Evolutionary conservation across 176 grass and related monocot genomes (phyloP).

Genomic region (barley (Hordeum vulgare)): DNA sequence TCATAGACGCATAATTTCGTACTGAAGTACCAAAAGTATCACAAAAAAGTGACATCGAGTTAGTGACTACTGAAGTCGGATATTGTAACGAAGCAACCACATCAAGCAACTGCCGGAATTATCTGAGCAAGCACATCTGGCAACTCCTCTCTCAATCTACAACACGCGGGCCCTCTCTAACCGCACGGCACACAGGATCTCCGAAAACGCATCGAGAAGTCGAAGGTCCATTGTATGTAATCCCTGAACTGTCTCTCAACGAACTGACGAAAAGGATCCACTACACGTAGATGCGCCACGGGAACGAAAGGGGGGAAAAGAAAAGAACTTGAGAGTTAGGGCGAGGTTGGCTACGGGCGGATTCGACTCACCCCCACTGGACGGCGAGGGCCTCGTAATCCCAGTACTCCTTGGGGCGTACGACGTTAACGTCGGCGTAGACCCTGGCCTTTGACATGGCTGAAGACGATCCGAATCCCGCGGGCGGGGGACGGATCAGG

Average conservation of each 20-base stretch:
- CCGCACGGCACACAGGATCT: background rate
- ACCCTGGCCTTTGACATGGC: constrained; percentile 67
- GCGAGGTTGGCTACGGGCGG: background rate
- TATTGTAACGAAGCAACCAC: background rate
- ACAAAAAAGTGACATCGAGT: background rate
- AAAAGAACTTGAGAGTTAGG: background rate
- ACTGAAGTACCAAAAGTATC: background rate
- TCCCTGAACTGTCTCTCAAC: background rate
- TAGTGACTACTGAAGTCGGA: background rate
- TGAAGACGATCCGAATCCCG: constrained; percentile 25
- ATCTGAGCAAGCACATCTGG: background rate
- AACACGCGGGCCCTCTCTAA: background rate
- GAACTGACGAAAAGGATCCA: background rate
- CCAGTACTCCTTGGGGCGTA: constrained; percentile 91
- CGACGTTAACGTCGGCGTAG: constrained; percentile 76
- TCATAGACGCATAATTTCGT: background rate
- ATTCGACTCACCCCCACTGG: constrained; percentile 55
- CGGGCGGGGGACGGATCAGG: background rate
- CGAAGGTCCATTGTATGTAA: background rate
- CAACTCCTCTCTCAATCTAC: background rate
- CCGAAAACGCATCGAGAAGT: background rate
- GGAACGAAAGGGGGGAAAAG: background rate
- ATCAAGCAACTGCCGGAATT: background rate
- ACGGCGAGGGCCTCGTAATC: constrained; percentile 83
- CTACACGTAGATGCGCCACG: background rate